Base-by-base conservation (phyloP, 495 filamentous ascomycete species). In the Trichoderma reesei region DNA sequence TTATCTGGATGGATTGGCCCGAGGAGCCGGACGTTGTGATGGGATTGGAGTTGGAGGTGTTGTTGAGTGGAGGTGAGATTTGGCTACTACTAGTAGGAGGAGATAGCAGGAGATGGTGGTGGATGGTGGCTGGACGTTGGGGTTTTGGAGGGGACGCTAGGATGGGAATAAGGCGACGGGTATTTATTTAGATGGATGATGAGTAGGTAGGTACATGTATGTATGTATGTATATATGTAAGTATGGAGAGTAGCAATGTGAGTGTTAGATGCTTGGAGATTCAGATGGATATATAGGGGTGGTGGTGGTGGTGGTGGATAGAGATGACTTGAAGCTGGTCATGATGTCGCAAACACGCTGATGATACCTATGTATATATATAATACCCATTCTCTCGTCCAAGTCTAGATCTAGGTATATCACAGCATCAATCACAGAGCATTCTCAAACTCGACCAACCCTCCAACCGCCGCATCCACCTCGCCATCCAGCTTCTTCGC, bases 391-490 rank as follows among this genome's bases (percentile, higher is more conserved):
- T 18, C 4, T 20, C 16, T 0, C 18, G 4, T 18, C 18, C 26
- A 1, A 0, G 26, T 26, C 26, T 26, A 26, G 26, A 26, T 26
- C 26, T 1, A 26, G 26, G 1, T 26, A 26, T 26, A 26, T 26
- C 26, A 26, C 26, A 26, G 1, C 26, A 26, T 48, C 44, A 16
- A n/a, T 56, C 9, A 56, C 26, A 56, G 20, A 6, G 51, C 34
- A 56, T 56, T 56, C 51, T 56, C 51, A 31, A 56, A 26, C 51
- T 56, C 51, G 11, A 56, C 34, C 51, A 56, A 26, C 51, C 51
- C 51, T 13, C 51, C 51, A 8, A 56, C 26, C 26, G 20, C 51
- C 10, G 26, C 51, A 16, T 56, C 26, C 51, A 56, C 51, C 51
- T 56, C 51, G 51, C 51, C 51, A 16, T 56, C 51, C 51, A 56